Evolutionary conservation across 2,329 filamentous ascomycete species (phyloP).

Genomic region (Colletotrichum limetticola): DNA sequence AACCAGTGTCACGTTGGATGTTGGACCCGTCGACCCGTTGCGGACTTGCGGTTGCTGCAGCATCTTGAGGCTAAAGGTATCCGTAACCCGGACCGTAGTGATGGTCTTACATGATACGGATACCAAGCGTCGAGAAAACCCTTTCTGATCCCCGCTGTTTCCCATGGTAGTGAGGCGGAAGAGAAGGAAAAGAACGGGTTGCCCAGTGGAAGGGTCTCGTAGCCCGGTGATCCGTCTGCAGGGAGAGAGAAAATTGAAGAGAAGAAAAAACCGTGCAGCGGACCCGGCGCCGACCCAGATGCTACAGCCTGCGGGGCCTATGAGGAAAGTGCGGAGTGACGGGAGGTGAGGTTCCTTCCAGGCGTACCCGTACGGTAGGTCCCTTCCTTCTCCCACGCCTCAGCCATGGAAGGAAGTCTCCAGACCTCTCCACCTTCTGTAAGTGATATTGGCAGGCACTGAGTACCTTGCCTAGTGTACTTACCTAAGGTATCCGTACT

Average conservation of each 20-base stretch:
- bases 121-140: slow-evolving; percentile 5
- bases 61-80: not conserved
- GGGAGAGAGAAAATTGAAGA: slow-evolving; percentile 14
- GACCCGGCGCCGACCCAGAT: not conserved
- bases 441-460: not conserved
- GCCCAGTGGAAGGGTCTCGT: slow-evolving; percentile 32
- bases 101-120: too few species aligned
- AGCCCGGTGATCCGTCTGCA: slow-evolving; percentile 17
- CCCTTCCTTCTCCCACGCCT: not conserved
- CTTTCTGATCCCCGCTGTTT: slow-evolving; percentile 19
- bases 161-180: slow-evolving; percentile 7
- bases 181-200: slow-evolving; percentile 27
- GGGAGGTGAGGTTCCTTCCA: not conserved
- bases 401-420: not conserved
- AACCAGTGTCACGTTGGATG: not conserved
- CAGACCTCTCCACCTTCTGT: not conserved
- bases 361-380: not conserved
- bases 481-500: too few species aligned
- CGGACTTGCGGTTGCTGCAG: not conserved
- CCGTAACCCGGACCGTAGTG: not conserved
- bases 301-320: not conserved
- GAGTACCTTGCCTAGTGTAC: too few species aligned
- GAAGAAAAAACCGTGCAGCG: slow-evolving; percentile 2
- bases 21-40: slow-evolving; percentile 11
- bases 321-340: not conserved